Conservation (phyloP, 441 rosid genomes). For the Euphorbia celastroides region DNA sequence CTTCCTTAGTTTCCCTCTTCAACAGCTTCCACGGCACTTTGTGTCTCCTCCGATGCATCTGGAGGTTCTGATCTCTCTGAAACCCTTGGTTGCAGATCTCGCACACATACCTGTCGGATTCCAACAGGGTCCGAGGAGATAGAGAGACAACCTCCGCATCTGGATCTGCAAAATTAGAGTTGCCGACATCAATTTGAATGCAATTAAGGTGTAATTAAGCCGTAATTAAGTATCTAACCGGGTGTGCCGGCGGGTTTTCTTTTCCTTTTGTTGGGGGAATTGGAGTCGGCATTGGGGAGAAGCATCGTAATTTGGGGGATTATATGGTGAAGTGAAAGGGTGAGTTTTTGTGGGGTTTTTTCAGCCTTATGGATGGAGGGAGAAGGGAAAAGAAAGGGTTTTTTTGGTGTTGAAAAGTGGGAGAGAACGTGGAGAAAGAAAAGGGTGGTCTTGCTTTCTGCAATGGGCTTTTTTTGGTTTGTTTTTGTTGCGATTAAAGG, state of each 20-base stretch:
- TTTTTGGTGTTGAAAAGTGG: neutral
- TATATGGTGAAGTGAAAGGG: slow-evolving; percentile 27
- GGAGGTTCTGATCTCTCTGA: slow-evolving; percentile 93
- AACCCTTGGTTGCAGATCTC: slow-evolving; percentile 97
- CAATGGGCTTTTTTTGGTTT: slow-evolving; percentile 32
- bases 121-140: slow-evolving; percentile 72
- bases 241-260: slow-evolving; percentile 93
- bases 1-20: slow-evolving; percentile 68
- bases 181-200: neutral
- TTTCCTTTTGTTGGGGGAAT: slow-evolving; percentile 63
- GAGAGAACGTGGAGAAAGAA: slow-evolving; percentile 19
- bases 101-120: slow-evolving; percentile 78
- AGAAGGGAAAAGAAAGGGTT: slow-evolving; percentile 11
- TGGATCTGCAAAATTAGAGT: slow-evolving; percentile 48
- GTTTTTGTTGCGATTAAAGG: neutral
- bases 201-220: slow-evolving; percentile 22
- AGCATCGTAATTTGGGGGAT: slow-evolving; percentile 33
- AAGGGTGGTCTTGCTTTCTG: slow-evolving; percentile 50
- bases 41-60: slow-evolving; percentile 88
- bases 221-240: slow-evolving; percentile 31
- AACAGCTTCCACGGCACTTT: slow-evolving; percentile 95
- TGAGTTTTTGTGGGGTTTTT: slow-evolving; percentile 28
- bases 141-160: slow-evolving; percentile 94
- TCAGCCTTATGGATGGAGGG: slow-evolving; percentile 52
- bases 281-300: slow-evolving; percentile 29